phyloP scores from a whole-genome alignment of 116 monocot species.

The Dioscorea cayenensis region DNA sequence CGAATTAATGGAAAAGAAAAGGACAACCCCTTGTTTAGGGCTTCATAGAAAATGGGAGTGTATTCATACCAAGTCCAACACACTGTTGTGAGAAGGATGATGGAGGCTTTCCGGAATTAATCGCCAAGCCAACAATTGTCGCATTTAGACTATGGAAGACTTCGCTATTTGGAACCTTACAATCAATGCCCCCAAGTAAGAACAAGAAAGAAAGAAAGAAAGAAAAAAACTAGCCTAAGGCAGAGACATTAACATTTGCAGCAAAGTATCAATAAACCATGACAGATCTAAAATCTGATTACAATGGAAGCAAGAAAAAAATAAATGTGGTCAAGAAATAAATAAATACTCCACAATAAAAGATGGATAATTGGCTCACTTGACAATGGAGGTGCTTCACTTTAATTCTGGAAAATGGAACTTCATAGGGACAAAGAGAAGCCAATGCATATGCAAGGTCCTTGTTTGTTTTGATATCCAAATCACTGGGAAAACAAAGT shows the following conservation, averaged over 20 bases:
- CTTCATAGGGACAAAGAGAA: constrained; percentile 84
- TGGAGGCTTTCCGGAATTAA: constrained; percentile 25
- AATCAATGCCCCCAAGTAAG: neutral
- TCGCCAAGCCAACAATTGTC: constrained; percentile 78
- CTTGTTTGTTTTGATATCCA: constrained; percentile 49
- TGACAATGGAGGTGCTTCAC: constrained; percentile 76
- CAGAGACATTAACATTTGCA: neutral
- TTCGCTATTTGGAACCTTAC: constrained; percentile 69
- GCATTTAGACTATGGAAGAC: constrained; percentile 85
- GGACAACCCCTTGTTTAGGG: neutral
- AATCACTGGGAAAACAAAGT: constrained; percentile 51
- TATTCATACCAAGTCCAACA: constrained; percentile 65
- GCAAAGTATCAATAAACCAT: too few relatives aligned
- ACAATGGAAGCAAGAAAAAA: too few relatives aligned
- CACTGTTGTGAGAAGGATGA: constrained; percentile 48
- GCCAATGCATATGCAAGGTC: constrained; percentile 79
- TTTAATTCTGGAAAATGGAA: constrained; percentile 59
- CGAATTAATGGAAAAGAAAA: neutral
- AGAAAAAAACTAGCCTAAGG: neutral
- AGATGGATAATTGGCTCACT: constrained; percentile 23
- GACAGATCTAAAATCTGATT: too few relatives aligned
- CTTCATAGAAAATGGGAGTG: neutral
- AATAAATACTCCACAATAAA: neutral
- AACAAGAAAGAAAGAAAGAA: constrained; percentile 1
- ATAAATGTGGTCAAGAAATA: too few relatives aligned